Evolutionary conservation across 306 rosid species (phyloP).

Genomic region (Begonia peltatifolia): DNA sequence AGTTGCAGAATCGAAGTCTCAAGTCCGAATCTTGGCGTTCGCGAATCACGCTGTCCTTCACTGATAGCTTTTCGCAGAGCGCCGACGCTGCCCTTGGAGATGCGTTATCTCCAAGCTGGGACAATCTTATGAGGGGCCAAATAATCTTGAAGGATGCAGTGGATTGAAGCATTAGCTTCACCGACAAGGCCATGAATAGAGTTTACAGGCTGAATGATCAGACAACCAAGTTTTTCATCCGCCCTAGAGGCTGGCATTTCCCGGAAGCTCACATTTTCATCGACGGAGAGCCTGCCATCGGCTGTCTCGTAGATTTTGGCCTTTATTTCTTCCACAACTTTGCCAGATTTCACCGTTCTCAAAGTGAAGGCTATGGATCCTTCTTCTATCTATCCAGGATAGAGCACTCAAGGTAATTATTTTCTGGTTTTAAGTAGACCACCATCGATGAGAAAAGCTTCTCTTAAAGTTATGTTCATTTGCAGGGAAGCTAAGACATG

Average conservation of each 20-base stretch:
- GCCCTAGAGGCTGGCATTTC: slow-evolving; percentile 93
- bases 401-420: slow-evolving; percentile 73
- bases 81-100: slow-evolving; percentile 96
- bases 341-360: slow-evolving; percentile 43
- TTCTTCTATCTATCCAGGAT: slow-evolving; percentile 94
- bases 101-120: slow-evolving; percentile 95
- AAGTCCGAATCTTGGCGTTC: too few relatives aligned
- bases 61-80: too few relatives aligned
- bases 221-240: slow-evolving; percentile 68
- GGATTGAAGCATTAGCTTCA: slow-evolving; percentile 58
- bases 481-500: slow-evolving; percentile 84
- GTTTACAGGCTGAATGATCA: slow-evolving; percentile 68
- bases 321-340: too few relatives aligned
- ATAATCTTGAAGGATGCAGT: slow-evolving; percentile 82
- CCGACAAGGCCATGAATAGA: slow-evolving; percentile 61
- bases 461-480: too few relatives aligned
- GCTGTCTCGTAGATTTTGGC: slow-evolving; percentile 84
- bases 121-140: slow-evolving; percentile 76
- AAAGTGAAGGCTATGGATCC: slow-evolving; percentile 75
- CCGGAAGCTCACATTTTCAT: slow-evolving; percentile 77
- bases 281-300: slow-evolving; percentile 79
- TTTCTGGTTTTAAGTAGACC: too few relatives aligned
- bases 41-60: too few relatives aligned
- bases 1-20: too few relatives aligned
- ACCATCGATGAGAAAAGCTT: too few relatives aligned